Percentiles rank a stretch among this genome's conserved stretches.
phyloP scores from a whole-genome alignment of 2,329 filamentous ascomycete species.

The Coleophoma eucalyptorum region DNA sequence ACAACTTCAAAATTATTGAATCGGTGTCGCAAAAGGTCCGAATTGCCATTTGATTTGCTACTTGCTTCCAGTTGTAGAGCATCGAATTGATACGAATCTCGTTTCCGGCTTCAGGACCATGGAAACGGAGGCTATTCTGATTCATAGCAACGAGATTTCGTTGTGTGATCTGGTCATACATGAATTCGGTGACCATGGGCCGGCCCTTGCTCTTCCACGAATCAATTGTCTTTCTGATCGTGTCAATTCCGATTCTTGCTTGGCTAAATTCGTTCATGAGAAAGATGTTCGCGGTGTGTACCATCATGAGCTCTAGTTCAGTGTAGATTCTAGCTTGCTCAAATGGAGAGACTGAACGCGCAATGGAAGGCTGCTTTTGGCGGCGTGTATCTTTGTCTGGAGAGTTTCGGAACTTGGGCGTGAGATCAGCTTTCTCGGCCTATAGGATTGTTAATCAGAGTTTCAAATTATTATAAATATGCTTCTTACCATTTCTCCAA shows the following conservation, averaged over 20 bases:
- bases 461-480: background rate
- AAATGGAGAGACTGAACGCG: slow-evolving; percentile 19
- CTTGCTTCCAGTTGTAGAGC: slow-evolving; percentile 42
- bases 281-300: slow-evolving; percentile 25
- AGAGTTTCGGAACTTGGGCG: slow-evolving; percentile 5
- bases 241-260: slow-evolving; percentile 22
- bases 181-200: slow-evolving; percentile 44
- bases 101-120: slow-evolving; percentile 35
- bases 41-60: slow-evolving; percentile 41
- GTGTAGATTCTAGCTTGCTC: slow-evolving; percentile 25
- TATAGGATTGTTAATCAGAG: slow-evolving; percentile 5
- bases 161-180: slow-evolving; percentile 47
- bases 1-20: slow-evolving; percentile 41
- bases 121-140: slow-evolving; percentile 39
- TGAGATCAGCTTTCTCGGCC: slow-evolving; percentile 27
- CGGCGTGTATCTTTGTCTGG: slow-evolving; percentile 7
- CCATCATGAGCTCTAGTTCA: slow-evolving; percentile 27
- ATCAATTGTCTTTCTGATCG: slow-evolving; percentile 25
- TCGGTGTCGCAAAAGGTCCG: slow-evolving; percentile 47
- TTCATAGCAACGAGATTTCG: slow-evolving; percentile 41
- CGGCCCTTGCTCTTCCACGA: slow-evolving; percentile 39
- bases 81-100: slow-evolving; percentile 33
- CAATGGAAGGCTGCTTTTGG: slow-evolving; percentile 12
- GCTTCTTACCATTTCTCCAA: slow-evolving; percentile 24
- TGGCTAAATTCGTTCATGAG: slow-evolving; percentile 27